Evolutionary conservation across 2,329 filamentous ascomycete species (phyloP).

Genomic region (Aspergillus fischeri): DNA sequence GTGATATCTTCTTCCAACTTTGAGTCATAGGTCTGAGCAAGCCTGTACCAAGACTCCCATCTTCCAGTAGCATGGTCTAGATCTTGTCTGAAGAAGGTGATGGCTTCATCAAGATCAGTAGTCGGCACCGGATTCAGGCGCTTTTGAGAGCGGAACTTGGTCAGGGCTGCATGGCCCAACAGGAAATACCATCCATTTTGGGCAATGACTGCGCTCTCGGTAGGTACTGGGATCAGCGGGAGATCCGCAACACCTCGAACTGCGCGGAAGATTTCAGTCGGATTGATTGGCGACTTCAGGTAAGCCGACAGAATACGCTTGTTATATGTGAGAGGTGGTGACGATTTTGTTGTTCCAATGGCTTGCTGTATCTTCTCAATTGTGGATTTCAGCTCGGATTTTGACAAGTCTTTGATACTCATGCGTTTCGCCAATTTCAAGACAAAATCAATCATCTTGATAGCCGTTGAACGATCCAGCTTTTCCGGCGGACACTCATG

Average conservation of each 20-base stretch:
- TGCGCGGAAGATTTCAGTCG: constrained; percentile 73
- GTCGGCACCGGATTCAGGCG: constrained; percentile 73
- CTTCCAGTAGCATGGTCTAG: constrained; percentile 75
- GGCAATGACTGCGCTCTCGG: constrained; percentile 66
- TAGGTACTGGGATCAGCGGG: constrained; percentile 65
- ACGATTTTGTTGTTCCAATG: constrained; percentile 71
- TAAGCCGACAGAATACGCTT: constrained; percentile 76
- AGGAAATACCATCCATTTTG: constrained; percentile 89
- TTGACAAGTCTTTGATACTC: constrained; percentile 84
- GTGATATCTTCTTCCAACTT: constrained; percentile 82
- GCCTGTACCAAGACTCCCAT: constrained; percentile 88
- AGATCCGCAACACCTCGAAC: constrained; percentile 72
- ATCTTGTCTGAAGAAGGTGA: constrained; percentile 74
- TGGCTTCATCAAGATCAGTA: constrained; percentile 77
- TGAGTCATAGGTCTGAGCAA: constrained; percentile 82
- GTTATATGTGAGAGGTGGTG: constrained; percentile 80
- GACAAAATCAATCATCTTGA: constrained; percentile 78
- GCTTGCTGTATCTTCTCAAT: constrained; percentile 92
- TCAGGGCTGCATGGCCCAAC: constrained; percentile 80
- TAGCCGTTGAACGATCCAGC: constrained; percentile 74
- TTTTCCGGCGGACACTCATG: constrained; percentile 75
- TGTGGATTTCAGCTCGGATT: constrained; percentile 81
- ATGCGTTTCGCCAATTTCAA: constrained; percentile 76
- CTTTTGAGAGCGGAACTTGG: constrained; percentile 77
- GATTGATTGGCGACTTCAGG: constrained; percentile 78